Conservation (phyloP, 495 filamentous ascomycete genomes). For the Penicillium paradoxum region DNA sequence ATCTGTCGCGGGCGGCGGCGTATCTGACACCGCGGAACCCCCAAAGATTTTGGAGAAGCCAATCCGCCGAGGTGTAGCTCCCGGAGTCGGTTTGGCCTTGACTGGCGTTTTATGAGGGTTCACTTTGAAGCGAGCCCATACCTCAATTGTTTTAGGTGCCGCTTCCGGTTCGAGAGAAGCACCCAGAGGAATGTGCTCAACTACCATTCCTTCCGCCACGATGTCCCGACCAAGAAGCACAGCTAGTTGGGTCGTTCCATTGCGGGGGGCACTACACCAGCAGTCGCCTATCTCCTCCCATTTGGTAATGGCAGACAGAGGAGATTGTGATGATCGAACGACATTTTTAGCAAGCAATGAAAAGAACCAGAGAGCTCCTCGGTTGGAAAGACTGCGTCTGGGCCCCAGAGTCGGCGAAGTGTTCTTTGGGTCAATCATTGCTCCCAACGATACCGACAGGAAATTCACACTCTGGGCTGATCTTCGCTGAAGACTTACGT, state of each 20-base stretch:
- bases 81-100: not conserved
- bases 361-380: not conserved
- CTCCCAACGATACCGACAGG: slow-evolving; percentile 28
- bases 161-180: slow-evolving; percentile 28
- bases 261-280: slow-evolving; percentile 39
- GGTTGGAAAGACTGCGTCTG: slow-evolving; percentile 5
- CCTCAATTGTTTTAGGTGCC: slow-evolving; percentile 43
- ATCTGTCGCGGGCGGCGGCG: slow-evolving; percentile 1
- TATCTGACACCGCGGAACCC: not conserved
- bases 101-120: slow-evolving; percentile 7
- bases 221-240: slow-evolving; percentile 32
- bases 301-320: slow-evolving; percentile 28
- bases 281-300: slow-evolving; percentile 47
- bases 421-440: slow-evolving; percentile 32
- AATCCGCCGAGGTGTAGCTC: not conserved
- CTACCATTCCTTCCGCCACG: slow-evolving; percentile 42
- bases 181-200: slow-evolving; percentile 42
- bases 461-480: slow-evolving; percentile 33
- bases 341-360: not conserved
- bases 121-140: slow-evolving; percentile 39
- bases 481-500: slow-evolving; percentile 3
- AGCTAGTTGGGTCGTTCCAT: slow-evolving; percentile 38
- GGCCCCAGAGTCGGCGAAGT: slow-evolving; percentile 29
- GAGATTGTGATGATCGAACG: slow-evolving; percentile 13
- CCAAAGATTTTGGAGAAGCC: not conserved